Evolutionary conservation across 1,284 basidiomycete genomes (phyloP), one percentile per base, ranked within the genome.

Genomic region (Porodaedalea pini): DNA sequence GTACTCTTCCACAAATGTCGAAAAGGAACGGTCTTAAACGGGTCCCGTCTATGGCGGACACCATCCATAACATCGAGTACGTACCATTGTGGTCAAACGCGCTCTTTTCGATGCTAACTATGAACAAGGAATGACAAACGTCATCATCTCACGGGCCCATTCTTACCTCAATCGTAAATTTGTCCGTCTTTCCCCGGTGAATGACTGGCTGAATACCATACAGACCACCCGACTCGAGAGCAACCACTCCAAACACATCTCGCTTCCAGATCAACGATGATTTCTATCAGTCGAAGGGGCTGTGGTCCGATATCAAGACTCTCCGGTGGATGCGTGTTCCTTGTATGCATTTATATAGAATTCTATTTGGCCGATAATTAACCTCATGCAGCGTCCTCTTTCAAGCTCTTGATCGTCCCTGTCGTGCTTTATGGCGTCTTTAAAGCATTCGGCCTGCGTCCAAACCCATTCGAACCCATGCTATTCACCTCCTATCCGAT

Each of bases 391-490:
- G 89, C 71, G 0, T 82, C 85, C 3, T 82, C 92, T 3, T 75
- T 92, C 69, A 85, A 86, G 61, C 69, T 98, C 31, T 78, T 95
- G 39, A 64, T 88, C 34, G 64, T 92, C n/a, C 86, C 92, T 2
- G 34, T 90, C 52, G 66, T 92, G 0, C 76, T 92, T 15, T 93
- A 85, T 68, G 51, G 79, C 43, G 89, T 90, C 67, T 96, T 90
- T 85, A 76, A 82, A 55, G 50, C 87, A 6, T 63, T 84, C 31
- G 67, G 73, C 0, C 80, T 80, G 1, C 75, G 79, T 6, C 63
- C 75, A 31, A 98, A 98, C 68, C 93, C 92, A 0, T 90, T 98
- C 66, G 72, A 76, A 0, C 77, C 82, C 2, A 69, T 96, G 44
- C 78, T 98, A 61, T 85, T 92, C 67, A 79, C 95, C 55, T 90